These are phyloP conservation scores for Eurotiales sp. DNA, from an alignment of 2,329 filamentous ascomycete genomes.

Conservation along the genomic window DNA sequence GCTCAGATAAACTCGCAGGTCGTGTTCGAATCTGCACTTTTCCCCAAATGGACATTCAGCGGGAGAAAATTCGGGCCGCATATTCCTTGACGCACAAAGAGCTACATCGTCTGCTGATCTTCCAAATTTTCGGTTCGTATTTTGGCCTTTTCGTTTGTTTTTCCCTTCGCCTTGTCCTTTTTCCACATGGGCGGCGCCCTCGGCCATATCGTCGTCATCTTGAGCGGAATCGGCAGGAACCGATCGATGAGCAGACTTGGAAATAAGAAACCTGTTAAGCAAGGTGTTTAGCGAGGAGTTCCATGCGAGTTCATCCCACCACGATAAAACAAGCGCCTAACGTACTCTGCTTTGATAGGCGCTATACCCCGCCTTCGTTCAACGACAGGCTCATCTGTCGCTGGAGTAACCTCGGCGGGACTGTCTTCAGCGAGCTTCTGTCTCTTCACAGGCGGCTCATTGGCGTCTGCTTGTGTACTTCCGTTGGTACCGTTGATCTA, in stretches of 20 bases:
- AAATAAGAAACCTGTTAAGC: constrained; percentile 21
- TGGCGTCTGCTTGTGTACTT: constrained; percentile 23
- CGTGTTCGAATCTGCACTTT: constrained; percentile 76
- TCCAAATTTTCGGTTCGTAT: constrained; percentile 77
- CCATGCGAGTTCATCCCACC: not conserved
- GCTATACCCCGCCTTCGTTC: constrained; percentile 55
- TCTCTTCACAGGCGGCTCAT: constrained; percentile 56
- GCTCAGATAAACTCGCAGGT: constrained; percentile 78
- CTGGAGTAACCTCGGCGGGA: constrained; percentile 19
- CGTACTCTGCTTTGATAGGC: constrained; percentile 69
- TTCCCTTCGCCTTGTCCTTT: constrained; percentile 42
- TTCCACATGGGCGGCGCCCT: constrained; percentile 50
- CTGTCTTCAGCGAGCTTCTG: constrained; percentile 50
- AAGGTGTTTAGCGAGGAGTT: not conserved
- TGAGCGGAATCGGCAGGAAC: constrained; percentile 27
- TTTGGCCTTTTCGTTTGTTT: constrained; percentile 66
- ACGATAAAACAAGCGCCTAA: constrained; percentile 12
- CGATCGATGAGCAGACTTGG: too few species aligned
- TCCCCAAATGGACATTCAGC: constrained; percentile 70
- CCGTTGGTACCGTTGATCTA: constrained; percentile 18
- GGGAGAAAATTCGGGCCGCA: constrained; percentile 76
- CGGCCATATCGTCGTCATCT: constrained; percentile 59
- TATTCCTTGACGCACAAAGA: constrained; percentile 71
- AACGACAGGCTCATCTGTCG: constrained; percentile 22
- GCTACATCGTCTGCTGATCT: constrained; percentile 71